phyloP scores from a whole-genome alignment of 345 rosid genomes.

The Eucalyptus urophylla region DNA sequence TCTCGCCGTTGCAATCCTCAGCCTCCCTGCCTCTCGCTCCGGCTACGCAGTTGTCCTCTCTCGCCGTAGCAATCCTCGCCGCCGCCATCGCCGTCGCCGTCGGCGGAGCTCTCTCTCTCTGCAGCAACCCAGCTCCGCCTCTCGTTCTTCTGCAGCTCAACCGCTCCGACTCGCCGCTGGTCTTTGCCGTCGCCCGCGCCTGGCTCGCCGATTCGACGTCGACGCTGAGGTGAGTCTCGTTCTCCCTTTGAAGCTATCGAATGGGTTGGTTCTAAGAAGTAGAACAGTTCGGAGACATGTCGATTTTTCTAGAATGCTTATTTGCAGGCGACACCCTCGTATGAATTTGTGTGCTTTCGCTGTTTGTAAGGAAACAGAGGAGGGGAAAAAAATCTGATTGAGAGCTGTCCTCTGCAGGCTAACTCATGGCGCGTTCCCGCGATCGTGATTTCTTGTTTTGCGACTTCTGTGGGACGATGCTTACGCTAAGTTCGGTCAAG shows the following conservation, averaged over 20 bases:
- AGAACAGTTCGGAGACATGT: neutral
- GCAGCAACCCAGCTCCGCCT: neutral
- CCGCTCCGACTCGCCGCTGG: neutral
- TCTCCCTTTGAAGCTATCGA: neutral
- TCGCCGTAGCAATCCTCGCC: neutral
- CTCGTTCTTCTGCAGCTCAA: neutral
- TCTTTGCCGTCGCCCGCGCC: too few species aligned
- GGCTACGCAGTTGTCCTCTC: too few species aligned
- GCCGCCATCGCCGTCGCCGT: neutral
- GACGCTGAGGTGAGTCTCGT: neutral
- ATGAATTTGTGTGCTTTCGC: neutral
- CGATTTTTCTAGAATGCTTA: neutral
- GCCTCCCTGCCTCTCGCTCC: neutral
- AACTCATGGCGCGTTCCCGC: conserved; percentile 10
- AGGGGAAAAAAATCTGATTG: neutral
- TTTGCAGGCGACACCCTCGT: neutral
- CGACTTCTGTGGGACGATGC: conserved; percentile 38
- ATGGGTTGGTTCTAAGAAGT: neutral
- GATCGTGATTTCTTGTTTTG: conserved; percentile 43
- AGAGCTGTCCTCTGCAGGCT: neutral
- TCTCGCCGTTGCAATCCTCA: too few species aligned
- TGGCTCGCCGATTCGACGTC: neutral
- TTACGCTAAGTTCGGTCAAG: conserved; percentile 1
- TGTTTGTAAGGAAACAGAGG: neutral
- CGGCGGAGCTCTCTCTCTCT: neutral